Percentiles rank a stretch among this genome's conserved stretches.
Conservation (phyloP, 2,329 filamentous ascomycete species). For the Cercospora nicotianae region DNA sequence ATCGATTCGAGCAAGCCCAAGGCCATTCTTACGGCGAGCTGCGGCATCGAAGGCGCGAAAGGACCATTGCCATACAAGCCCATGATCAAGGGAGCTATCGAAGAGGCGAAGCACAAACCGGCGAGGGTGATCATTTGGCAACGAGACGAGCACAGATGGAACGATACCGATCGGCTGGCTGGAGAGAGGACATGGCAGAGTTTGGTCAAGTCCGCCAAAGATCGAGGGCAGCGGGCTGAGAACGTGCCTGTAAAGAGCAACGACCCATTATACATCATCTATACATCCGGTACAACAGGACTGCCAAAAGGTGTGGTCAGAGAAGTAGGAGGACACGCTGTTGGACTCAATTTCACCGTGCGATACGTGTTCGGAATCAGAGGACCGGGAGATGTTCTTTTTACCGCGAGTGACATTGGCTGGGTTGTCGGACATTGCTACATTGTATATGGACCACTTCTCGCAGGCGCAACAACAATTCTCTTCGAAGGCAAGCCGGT, state of each 20-base stretch:
- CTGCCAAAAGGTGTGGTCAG: conserved; percentile 77
- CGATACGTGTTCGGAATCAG: conserved; percentile 79
- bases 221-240: conserved; percentile 66
- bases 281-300: conserved; percentile 63
- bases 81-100: conserved; percentile 72
- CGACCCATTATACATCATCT: conserved; percentile 86
- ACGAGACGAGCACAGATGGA: conserved; percentile 73
- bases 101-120: conserved; percentile 69
- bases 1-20: conserved; percentile 79
- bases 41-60: conserved; percentile 85
- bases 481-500: conserved; percentile 94
- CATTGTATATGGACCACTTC: conserved; percentile 83
- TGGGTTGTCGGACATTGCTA: conserved; percentile 89
- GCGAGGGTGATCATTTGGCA: conserved; percentile 78
- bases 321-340: conserved; percentile 82
- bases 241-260: conserved; percentile 76
- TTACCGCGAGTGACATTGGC: conserved; percentile 82
- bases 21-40: conserved; percentile 82
- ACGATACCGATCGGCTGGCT: conserved; percentile 62
- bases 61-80: conserved; percentile 74
- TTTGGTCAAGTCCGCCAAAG: conserved; percentile 68
- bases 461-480: conserved; percentile 81
- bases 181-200: conserved; percentile 80
- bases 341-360: conserved; percentile 79
- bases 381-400: conserved; percentile 79